phyloP scores from a whole-genome alignment of 805 yeast species.

The Metschnikowia cerradonensis region DNA sequence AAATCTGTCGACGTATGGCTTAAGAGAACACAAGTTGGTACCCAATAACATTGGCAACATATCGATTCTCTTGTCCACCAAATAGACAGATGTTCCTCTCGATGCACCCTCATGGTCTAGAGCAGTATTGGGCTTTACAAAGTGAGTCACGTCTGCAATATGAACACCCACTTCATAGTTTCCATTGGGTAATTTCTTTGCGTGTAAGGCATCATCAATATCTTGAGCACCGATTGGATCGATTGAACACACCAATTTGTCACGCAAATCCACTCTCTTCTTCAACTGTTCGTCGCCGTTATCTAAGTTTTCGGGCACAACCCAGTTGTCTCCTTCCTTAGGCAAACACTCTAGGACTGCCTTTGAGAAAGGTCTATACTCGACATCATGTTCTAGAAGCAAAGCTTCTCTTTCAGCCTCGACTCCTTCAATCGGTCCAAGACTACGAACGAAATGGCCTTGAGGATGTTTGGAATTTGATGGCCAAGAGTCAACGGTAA shows the following conservation, averaged over 20 bases:
- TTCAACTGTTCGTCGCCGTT: slow-evolving; percentile 51
- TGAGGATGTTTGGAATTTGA: slow-evolving; percentile 77
- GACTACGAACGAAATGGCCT: slow-evolving; percentile 87
- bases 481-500: slow-evolving; percentile 93
- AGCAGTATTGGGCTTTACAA: slow-evolving; percentile 89
- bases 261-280: slow-evolving; percentile 81
- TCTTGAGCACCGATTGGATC: slow-evolving; percentile 99
- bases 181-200: slow-evolving; percentile 79
- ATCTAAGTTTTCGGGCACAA: slow-evolving; percentile 62
- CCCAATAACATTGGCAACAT: slow-evolving; percentile 95
- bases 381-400: slow-evolving; percentile 91
- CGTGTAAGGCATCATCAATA: slow-evolving; percentile 97
- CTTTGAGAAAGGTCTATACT: slow-evolving; percentile 91
- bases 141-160: slow-evolving; percentile 97
- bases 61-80: slow-evolving; percentile 97
- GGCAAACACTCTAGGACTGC: slow-evolving; percentile 92
- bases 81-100: slow-evolving; percentile 94
- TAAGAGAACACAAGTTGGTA: slow-evolving; percentile 91
- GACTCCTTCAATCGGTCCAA: slow-evolving; percentile 87
- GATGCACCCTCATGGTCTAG: slow-evolving; percentile 94
- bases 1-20: slow-evolving; percentile 92
- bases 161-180: slow-evolving; percentile 97
- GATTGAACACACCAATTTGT: slow-evolving; percentile 85
- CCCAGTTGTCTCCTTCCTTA: slow-evolving; percentile 89
- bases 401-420: slow-evolving; percentile 96